These are phyloP conservation scores for Chamaecrista fasciculata DNA, from an alignment of 306 rosid genomes.

Conservation along the genomic window DNA sequence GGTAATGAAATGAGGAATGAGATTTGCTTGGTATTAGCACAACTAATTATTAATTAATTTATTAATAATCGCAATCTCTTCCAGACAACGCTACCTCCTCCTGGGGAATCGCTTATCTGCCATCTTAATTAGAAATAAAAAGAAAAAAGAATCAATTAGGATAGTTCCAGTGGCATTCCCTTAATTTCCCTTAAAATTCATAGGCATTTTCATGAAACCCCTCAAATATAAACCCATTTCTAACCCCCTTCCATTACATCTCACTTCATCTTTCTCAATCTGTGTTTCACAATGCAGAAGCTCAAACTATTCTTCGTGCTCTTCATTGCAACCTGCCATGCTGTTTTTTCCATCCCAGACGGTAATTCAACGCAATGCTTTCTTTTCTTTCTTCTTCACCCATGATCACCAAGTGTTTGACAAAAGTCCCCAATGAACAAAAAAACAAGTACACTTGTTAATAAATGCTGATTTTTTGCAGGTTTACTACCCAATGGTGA, in stretches of 20 bases:
- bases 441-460: no score
- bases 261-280: background rate
- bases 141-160: no score
- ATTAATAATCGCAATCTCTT: background rate
- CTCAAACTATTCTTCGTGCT: constrained; percentile 39
- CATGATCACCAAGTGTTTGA: background rate
- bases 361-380: no score
- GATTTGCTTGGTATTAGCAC: constrained; percentile 26
- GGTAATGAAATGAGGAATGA: background rate
- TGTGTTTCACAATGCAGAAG: constrained; percentile 37
- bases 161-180: constrained; percentile 43
- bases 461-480: no score
- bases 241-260: background rate
- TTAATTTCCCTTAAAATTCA: constrained; percentile 30
- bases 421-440: background rate
- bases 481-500: constrained; percentile 71
- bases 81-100: constrained; percentile 26
- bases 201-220: constrained; percentile 33
- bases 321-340: constrained; percentile 40
- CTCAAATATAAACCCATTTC: constrained; percentile 45
- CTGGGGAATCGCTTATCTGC: background rate
- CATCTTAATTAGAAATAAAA: no score
- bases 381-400: no score
- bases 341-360: constrained; percentile 37
- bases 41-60: no score